phyloP scores from a whole-genome alignment of 2,329 filamentous ascomycete genomes.

The Talaromyces sp. region DNA sequence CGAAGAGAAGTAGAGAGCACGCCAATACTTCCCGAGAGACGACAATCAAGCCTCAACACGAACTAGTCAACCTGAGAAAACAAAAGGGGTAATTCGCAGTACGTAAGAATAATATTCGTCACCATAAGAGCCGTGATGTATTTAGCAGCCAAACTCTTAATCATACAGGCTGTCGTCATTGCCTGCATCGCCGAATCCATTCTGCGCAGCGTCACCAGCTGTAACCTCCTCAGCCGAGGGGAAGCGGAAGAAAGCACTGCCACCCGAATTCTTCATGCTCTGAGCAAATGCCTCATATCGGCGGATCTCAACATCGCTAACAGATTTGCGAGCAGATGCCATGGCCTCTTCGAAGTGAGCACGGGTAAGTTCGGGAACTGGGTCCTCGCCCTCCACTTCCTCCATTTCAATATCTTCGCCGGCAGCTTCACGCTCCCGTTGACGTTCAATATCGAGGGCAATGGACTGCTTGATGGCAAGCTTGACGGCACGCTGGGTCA shows the following conservation, averaged over 20 bases:
- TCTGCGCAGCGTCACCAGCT: conserved; percentile 44
- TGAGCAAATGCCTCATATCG: conserved; percentile 98
- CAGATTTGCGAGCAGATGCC: conserved; percentile 87
- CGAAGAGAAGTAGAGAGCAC: neutral
- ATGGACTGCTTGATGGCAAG: conserved; percentile 99
- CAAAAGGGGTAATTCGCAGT: conserved; percentile 7
- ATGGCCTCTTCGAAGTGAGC: conserved; percentile 99
- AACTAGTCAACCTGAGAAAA: conserved; percentile 2
- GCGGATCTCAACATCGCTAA: conserved; percentile 94
- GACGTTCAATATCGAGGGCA: conserved; percentile 78
- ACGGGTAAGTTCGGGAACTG: conserved; percentile 92
- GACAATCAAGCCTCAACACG: conserved; percentile 2
- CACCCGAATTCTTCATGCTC: conserved; percentile 97
- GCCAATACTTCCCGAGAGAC: neutral
- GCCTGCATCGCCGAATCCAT: conserved; percentile 75
- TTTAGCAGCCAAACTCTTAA: conserved; percentile 52
- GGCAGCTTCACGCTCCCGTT: conserved; percentile 81
- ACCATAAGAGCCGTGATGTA: conserved; percentile 37
- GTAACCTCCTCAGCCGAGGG: conserved; percentile 60
- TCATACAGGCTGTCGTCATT: conserved; percentile 98
- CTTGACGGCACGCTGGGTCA: conserved; percentile 98
- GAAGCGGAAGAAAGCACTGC: conserved; percentile 98
- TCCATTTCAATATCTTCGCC: conserved; percentile 75
- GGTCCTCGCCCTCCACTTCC: conserved; percentile 71
- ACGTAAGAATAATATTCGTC: conserved; percentile 12